Percentiles rank a stretch among this genome's conserved stretches.
These are phyloP conservation scores for Stipa capillata DNA, from an alignment of 176 grass and related monocot genomes.

Conservation along the genomic window DNA sequence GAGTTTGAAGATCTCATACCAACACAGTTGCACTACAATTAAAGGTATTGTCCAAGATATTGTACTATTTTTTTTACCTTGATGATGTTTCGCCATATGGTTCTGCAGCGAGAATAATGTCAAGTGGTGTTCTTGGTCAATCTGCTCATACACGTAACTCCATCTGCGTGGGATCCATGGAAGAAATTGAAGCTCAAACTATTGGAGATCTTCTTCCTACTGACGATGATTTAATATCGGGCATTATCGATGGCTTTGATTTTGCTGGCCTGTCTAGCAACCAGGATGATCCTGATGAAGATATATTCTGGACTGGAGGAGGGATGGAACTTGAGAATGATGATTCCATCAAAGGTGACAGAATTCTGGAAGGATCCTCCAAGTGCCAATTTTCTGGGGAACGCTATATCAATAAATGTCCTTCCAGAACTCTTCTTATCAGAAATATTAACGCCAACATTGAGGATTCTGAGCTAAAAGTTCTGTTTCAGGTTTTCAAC, in stretches of 20 bases:
- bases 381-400: conserved; percentile 35
- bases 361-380: conserved; percentile 19
- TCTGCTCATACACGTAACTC: conserved; percentile 31
- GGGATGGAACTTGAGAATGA: conserved; percentile 68
- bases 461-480: conserved; percentile 43
- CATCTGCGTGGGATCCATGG: conserved; percentile 37
- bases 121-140: conserved; percentile 18
- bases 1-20: not conserved
- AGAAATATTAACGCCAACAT: conserved; percentile 51
- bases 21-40: not conserved
- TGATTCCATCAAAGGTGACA: conserved; percentile 27
- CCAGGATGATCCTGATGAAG: conserved; percentile 62
- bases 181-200: conserved; percentile 76
- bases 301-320: conserved; percentile 70
- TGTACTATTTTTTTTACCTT: not conserved
- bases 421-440: conserved; percentile 56
- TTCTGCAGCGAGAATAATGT: conserved; percentile 37
- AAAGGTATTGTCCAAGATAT: not conserved
- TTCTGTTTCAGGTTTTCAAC: conserved; percentile 45
- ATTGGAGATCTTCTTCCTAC: conserved; percentile 78
- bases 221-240: conserved; percentile 63
- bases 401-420: conserved; percentile 26
- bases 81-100: not conserved
- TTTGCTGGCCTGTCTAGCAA: conserved; percentile 25
- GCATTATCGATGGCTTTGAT: conserved; percentile 46